phyloP scores from a whole-genome alignment of 768 basidiomycete genomes.

The Boletales sp. region DNA sequence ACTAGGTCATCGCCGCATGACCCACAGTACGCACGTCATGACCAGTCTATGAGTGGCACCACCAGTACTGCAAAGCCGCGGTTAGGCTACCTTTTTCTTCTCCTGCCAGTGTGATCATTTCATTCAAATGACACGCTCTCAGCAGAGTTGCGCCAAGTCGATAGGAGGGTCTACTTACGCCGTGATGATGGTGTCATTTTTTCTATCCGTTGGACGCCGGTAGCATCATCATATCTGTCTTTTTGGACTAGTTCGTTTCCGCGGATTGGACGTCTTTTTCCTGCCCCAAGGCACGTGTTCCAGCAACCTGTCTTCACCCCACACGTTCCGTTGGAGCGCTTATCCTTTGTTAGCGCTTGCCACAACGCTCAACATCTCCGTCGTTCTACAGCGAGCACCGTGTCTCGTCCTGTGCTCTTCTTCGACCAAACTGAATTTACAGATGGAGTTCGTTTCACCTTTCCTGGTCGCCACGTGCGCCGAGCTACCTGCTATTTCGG shows the following conservation, averaged over 20 bases:
- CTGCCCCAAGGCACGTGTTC: constrained; percentile 17
- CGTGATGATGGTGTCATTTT: no score
- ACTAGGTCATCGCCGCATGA: background rate
- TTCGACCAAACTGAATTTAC: background rate
- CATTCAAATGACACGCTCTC: no score
- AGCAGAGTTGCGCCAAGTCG: background rate
- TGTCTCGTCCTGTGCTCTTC: background rate
- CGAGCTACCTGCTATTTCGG: constrained; percentile 2
- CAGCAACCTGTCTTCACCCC: constrained; percentile 3
- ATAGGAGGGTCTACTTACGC: constrained; percentile 6
- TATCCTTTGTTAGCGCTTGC: background rate
- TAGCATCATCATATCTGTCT: no score
- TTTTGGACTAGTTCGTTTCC: no score
- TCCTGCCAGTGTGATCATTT: no score
- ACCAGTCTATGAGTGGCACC: background rate
- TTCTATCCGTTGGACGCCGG: no score
- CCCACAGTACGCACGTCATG: background rate
- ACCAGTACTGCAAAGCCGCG: constrained; percentile 3
- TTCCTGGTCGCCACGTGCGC: constrained; percentile 12
- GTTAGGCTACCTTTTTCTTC: background rate
- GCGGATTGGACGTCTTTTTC: constrained; percentile 1
- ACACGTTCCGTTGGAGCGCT: constrained; percentile 1
- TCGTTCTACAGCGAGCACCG: background rate
- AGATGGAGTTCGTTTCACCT: background rate
- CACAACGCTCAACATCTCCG: background rate